A percentile compares a stretch with the other conserved stretches of the same genome.
phyloP scores from a whole-genome alignment of 2,329 filamentous ascomycete genomes.

The Diaporthe capsici region DNA sequence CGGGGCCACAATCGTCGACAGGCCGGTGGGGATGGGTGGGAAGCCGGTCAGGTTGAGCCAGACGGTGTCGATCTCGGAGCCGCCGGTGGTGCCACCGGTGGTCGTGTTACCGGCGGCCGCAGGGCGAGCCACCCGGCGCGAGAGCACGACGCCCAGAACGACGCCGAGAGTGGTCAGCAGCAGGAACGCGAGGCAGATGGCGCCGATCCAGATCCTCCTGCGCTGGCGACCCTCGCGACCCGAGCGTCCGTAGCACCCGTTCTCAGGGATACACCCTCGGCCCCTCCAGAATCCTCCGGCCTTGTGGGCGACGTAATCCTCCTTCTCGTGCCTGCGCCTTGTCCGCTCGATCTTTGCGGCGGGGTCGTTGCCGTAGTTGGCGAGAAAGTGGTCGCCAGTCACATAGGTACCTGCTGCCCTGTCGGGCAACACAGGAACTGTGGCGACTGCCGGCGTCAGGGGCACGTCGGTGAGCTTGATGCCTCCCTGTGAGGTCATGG shows the following conservation, averaged over 20 bases:
- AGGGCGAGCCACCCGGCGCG: conserved; percentile 8
- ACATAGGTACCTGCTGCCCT: conserved; percentile 61
- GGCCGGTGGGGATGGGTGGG: conserved; percentile 87
- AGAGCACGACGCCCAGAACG: conserved; percentile 63
- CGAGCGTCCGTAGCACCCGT: conserved; percentile 75
- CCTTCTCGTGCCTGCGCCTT: conserved; percentile 73
- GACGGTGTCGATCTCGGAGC: conserved; percentile 48
- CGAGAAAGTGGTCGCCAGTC: conserved; percentile 59
- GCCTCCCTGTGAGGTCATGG: conserved; percentile 73
- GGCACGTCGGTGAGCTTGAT: conserved; percentile 74
- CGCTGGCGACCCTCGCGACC: conserved; percentile 75
- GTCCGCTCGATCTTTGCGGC: conserved; percentile 64
- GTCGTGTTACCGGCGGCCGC: conserved; percentile 3
- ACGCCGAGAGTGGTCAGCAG: conserved; percentile 69
- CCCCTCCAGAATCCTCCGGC: conserved; percentile 76
- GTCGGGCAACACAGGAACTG: conserved; percentile 55
- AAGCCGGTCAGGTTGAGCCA: conserved; percentile 92
- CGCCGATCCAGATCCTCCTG: conserved; percentile 70
- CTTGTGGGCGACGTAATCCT: conserved; percentile 72
- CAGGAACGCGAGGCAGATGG: conserved; percentile 65
- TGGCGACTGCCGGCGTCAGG: conserved; percentile 58
- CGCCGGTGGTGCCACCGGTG: conserved; percentile 11
- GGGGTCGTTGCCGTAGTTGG: conserved; percentile 54
- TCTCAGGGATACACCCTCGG: conserved; percentile 72
- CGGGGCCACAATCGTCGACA: conserved; percentile 83